phyloP scores from a whole-genome alignment of 2,329 filamentous ascomycete species.

The Helotiales sp. region DNA sequence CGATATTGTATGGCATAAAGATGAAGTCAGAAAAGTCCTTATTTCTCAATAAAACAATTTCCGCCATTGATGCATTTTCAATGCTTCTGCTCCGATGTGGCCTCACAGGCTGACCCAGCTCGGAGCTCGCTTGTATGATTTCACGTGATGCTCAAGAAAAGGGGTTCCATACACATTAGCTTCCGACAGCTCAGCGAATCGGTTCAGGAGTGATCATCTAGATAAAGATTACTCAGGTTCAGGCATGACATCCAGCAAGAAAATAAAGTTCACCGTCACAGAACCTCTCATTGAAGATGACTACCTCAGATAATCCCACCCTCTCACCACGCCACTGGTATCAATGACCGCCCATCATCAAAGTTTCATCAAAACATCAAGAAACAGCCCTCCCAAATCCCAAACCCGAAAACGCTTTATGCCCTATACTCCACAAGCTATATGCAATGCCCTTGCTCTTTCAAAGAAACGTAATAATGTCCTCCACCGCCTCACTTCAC shows the following conservation, averaged over 20 bases:
- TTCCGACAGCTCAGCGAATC: no score
- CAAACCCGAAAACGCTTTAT: neutral
- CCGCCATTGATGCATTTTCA: no score
- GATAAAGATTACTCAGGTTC: neutral
- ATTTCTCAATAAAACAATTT: no score
- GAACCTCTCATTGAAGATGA: neutral
- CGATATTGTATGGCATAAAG: no score
- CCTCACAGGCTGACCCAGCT: no score
- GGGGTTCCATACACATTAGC: no score
- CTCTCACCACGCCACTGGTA: neutral
- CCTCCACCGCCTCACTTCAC: neutral
- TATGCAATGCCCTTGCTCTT: neutral
- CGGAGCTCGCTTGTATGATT: no score
- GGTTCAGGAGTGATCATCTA: no score
- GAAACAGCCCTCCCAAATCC: neutral
- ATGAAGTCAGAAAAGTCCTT: no score
- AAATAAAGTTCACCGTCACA: neutral
- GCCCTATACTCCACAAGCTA: neutral
- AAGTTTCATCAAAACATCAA: neutral
- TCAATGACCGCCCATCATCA: neutral
- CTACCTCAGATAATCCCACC: neutral
- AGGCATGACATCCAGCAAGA: neutral
- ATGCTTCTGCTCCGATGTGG: no score
- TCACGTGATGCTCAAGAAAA: no score
- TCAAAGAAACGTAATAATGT: neutral